phyloP scores from a whole-genome alignment of 257 asterid species.

The Scutellaria galericulata region DNA sequence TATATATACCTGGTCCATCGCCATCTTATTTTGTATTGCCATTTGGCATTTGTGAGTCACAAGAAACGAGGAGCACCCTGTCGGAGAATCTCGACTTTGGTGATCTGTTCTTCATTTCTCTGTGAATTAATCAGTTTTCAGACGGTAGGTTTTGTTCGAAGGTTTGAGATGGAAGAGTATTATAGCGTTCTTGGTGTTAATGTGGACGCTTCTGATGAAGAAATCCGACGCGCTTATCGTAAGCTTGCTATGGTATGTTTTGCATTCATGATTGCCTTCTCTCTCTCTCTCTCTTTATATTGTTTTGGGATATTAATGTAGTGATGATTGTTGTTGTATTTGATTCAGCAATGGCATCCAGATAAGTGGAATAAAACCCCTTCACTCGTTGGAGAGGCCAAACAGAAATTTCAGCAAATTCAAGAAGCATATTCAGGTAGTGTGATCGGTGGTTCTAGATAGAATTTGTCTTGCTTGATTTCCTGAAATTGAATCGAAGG shows the following conservation, averaged over 20 bases:
- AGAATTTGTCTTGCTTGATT: background rate
- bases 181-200: constrained; percentile 69
- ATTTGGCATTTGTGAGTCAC: background rate
- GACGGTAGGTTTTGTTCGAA: constrained; percentile 11
- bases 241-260: constrained; percentile 78
- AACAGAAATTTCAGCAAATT: constrained; percentile 74
- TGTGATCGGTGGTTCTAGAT: background rate
- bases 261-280: background rate
- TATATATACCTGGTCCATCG: constrained; percentile 13
- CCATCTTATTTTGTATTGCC: too few species aligned
- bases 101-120: background rate
- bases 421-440: constrained; percentile 96
- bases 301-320: background rate
- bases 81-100: constrained; percentile 11
- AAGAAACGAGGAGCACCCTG: background rate
- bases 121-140: background rate
- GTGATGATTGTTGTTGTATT: constrained; percentile 24
- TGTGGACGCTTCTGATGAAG: constrained; percentile 59
- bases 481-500: background rate
- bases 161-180: constrained; percentile 53
- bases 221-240: constrained; percentile 75
- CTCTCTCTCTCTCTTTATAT: background rate
- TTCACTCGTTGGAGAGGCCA: constrained; percentile 65
- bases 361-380: constrained; percentile 76
- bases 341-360: constrained; percentile 91